These are phyloP conservation scores for Phaeosphaeria sp. DNA, from an alignment of 2,329 filamentous ascomycete genomes.

Conservation along the genomic window DNA sequence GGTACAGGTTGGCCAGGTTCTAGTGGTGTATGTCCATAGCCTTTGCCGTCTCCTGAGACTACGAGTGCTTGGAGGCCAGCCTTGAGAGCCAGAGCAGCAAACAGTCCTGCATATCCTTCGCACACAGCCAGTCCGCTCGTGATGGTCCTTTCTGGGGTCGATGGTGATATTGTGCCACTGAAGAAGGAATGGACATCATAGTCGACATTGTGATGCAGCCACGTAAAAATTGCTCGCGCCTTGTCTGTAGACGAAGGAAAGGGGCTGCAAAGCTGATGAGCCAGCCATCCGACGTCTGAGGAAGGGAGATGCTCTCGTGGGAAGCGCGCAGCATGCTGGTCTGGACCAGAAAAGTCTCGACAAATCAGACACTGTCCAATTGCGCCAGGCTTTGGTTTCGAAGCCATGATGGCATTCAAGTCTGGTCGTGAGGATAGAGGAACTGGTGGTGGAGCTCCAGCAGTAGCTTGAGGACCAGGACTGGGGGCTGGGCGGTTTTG, in stretches of 20 bases:
- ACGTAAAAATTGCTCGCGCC: conserved; percentile 89
- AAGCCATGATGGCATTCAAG: conserved; percentile 61
- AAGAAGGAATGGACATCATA: conserved; percentile 88
- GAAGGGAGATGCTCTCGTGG: conserved; percentile 76
- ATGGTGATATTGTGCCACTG: conserved; percentile 68
- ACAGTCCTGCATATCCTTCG: conserved; percentile 86
- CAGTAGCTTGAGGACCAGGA: conserved; percentile 8
- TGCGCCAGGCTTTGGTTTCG: conserved; percentile 41
- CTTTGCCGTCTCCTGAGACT: conserved; percentile 83
- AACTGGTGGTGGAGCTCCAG: conserved; percentile 56
- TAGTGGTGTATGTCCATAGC: conserved; percentile 73
- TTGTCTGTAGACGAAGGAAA: conserved; percentile 89
- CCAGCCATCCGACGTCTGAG: conserved; percentile 72
- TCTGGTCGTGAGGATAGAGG: conserved; percentile 64
- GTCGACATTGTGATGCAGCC: conserved; percentile 90
- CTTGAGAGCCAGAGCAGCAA: conserved; percentile 75
- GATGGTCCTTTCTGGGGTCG: conserved; percentile 75
- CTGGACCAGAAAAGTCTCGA: conserved; percentile 84
- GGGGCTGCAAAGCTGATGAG: conserved; percentile 75
- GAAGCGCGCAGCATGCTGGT: conserved; percentile 77
- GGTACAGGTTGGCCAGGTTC: conserved; percentile 71
- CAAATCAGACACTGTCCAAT: conserved; percentile 72
- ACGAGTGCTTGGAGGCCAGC: conserved; percentile 81
- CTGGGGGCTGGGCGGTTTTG: conserved; percentile 25
- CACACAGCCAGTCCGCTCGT: conserved; percentile 84